Evolutionary conservation across 805 yeast genomes (phyloP).

Genomic region (Myxozyma nipponensis): DNA sequence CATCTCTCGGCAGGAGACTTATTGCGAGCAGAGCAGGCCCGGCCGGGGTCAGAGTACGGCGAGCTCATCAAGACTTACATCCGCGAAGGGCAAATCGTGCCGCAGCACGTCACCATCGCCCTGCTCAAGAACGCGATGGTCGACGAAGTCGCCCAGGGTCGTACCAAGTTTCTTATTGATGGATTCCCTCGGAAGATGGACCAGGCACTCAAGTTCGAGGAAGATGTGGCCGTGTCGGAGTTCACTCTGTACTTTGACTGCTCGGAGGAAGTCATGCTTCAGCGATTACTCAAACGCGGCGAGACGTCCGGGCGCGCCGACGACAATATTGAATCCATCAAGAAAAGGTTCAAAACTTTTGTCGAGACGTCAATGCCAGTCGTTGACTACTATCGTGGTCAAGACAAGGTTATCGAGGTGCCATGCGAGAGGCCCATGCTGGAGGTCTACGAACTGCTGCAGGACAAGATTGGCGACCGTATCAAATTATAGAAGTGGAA

Average conservation of each 20-base stretch:
- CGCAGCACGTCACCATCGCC: conserved; percentile 85
- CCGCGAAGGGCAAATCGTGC: conserved; percentile 86
- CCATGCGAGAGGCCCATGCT: conserved; percentile 79
- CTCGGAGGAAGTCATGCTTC: conserved; percentile 76
- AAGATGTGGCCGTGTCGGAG: conserved; percentile 45
- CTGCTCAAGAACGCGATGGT: conserved; percentile 74
- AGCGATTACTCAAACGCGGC: conserved; percentile 82
- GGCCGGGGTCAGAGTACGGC: conserved; percentile 80
- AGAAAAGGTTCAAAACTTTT: conserved; percentile 82
- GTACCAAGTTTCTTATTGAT: conserved; percentile 72
- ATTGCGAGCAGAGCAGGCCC: conserved; percentile 83
- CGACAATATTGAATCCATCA: conserved; percentile 87
- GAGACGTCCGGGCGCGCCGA: conserved; percentile 93
- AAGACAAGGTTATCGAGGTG: conserved; percentile 69
- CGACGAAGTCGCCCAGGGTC: conserved; percentile 38
- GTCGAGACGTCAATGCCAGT: conserved; percentile 91
- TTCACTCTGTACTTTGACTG: conserved; percentile 49
- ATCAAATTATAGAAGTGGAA: too few species aligned
- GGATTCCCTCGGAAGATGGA: conserved; percentile 99
- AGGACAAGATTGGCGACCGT: conserved; percentile 53
- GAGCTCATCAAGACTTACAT: conserved; percentile 78
- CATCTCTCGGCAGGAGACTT: conserved; percentile 97
- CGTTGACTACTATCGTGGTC: conserved; percentile 58
- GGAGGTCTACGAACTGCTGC: conserved; percentile 62
- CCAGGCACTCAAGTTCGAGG: conserved; percentile 91